These are phyloP conservation scores for Solanum habrochaites DNA, from an alignment of 257 asterid species.

Conservation along the genomic window DNA sequence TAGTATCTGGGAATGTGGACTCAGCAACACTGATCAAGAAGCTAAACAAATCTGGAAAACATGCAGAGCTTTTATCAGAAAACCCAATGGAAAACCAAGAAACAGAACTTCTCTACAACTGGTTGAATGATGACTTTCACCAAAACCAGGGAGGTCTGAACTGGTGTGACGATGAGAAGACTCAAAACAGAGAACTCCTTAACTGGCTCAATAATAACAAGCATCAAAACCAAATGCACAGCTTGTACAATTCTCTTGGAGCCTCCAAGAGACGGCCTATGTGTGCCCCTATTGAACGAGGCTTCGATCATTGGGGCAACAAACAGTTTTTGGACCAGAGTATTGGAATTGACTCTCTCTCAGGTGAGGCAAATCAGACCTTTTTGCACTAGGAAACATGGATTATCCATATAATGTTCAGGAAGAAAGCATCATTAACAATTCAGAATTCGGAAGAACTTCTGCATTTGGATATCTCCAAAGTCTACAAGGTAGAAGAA, in stretches of 20 bases:
- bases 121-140: slow-evolving; percentile 1
- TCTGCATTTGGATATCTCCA: neutral
- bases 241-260: neutral
- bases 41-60: slow-evolving; percentile 32
- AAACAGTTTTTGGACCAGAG: slow-evolving; percentile 6
- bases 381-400: neutral
- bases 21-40: slow-evolving; percentile 18
- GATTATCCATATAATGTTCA: slow-evolving; percentile 1
- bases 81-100: neutral
- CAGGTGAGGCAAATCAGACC: neutral
- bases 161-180: neutral
- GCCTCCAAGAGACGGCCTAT: slow-evolving; percentile 2
- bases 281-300: slow-evolving; percentile 1
- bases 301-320: slow-evolving; percentile 3
- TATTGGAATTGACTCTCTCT: neutral
- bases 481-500: slow-evolving; percentile 1
- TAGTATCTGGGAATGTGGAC: slow-evolving; percentile 27
- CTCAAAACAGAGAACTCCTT: neutral
- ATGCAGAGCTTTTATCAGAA: slow-evolving; percentile 43
- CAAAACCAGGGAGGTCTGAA: slow-evolving; percentile 1
- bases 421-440: slow-evolving; percentile 9
- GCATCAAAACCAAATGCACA: slow-evolving; percentile 9
- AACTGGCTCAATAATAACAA: slow-evolving; percentile 4
- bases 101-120: neutral
- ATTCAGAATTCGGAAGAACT: neutral